Base-by-base conservation (phyloP, 306 rosid genomes). In the Lablab purpureus region DNA sequence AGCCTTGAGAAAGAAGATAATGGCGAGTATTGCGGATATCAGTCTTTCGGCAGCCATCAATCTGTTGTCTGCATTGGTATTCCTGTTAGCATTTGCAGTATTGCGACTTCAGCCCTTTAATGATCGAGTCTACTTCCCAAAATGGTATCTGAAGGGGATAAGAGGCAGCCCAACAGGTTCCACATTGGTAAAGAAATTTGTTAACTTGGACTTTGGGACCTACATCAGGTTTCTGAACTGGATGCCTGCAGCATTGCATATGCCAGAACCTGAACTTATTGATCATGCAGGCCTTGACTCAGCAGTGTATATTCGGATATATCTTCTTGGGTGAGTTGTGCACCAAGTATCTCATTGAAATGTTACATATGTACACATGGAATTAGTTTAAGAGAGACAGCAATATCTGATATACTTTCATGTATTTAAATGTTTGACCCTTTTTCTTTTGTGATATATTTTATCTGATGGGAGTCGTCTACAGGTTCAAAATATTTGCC, bases 241-340 rank as follows among this genome's bases (percentile, higher is more conserved):
- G 98, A 94, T 94, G 97, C 97, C 95, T 40, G 97, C 98, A 10
- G 98, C 97, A 13, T 79, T 92, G 85, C 85, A 77, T 58, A 94
- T 94, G 98, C 97, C 98, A 30, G 95, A 92, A 55, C 94, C 89
- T 1, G 98, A 92, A 89, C 94, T 94, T 21, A 87, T 89, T 65
- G 97, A 92, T 23, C 98, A 94, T 40, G 97, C 97, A 4, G 98
- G 98, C 21, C 92, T 94, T 45, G 98, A 94, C 85, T 91, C 97
- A 22, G 90, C 97, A 14, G 93, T 89, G 2, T 94, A 83, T 56
- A 86, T 94, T 69, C 90, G 98, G 80, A 94, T 94, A 77, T 92
- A 94, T 77, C 13, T 84, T 47, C 93, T 94, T 3, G 98, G 97
- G 98, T 94, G 82, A 84, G 93, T 77, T 77, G 65, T 37, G 69